Evolutionary conservation across 805 yeast genomes (phyloP).

Genomic region (Lipomyces kockii): DNA sequence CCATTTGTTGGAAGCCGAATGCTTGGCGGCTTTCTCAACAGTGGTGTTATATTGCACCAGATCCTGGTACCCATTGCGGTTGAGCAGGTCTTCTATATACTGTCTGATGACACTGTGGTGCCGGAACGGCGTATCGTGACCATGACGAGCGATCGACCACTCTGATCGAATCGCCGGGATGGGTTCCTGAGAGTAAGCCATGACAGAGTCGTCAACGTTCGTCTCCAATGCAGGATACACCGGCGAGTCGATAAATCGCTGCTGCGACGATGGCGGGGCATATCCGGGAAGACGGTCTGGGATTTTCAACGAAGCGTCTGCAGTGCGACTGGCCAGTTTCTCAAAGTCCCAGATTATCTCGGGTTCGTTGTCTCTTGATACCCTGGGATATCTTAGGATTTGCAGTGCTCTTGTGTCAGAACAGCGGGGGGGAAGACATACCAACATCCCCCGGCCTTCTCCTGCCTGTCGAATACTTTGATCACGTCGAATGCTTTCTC

Average conservation of each 20-base stretch:
- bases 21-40: background rate
- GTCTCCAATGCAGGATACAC: conserved; percentile 1
- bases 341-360: conserved; percentile 2
- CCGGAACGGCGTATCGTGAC: conserved; percentile 4
- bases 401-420: background rate
- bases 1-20: background rate
- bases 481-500: conserved; percentile 1
- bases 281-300: background rate
- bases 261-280: conserved; percentile 1
- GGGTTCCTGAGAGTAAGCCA: conserved; percentile 3
- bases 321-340: conserved; percentile 2
- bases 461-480: background rate
- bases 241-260: background rate
- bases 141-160: conserved; percentile 1
- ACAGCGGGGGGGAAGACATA: background rate
- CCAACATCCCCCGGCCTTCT: conserved; percentile 2
- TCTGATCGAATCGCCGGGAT: conserved; percentile 2
- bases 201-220: conserved; percentile 1
- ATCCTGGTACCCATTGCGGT: conserved; percentile 3
- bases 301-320: background rate
- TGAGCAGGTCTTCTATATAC: background rate
- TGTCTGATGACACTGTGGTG: conserved; percentile 2
- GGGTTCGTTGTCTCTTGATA: background rate
- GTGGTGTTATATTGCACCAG: background rate
- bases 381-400: background rate